Conservation (phyloP, 352 stramenopile genomes). For the Phytophthora sp. region DNA sequence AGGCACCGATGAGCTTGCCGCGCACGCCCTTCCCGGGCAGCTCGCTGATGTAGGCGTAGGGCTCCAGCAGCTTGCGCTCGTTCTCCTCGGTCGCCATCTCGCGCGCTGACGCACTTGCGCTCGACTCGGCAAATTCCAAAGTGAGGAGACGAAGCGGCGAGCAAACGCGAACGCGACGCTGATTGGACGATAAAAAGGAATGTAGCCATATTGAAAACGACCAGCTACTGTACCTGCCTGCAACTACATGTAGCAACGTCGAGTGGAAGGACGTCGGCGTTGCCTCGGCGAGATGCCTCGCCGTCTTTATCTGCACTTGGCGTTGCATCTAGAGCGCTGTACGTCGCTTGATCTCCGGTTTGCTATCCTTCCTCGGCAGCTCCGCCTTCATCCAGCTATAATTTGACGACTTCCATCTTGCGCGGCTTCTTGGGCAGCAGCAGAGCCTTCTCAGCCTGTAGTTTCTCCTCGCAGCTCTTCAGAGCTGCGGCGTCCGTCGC, state of each 20-base stretch:
- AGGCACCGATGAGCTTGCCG: constrained; percentile 88
- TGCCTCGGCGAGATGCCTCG: no score
- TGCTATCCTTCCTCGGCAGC: no score
- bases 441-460: constrained; percentile 26
- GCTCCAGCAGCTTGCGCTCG: constrained; percentile 79
- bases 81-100: constrained; percentile 35
- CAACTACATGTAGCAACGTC: no score
- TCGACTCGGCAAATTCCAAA: no score
- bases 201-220: constrained; percentile 5
- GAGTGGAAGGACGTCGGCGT: no score
- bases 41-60: constrained; percentile 88
- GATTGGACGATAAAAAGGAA: constrained; percentile 7
- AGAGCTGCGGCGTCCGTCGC: constrained; percentile 25
- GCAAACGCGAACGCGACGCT: no score
- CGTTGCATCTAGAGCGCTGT: no score
- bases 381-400: constrained; percentile 21
- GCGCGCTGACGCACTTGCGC: constrained; percentile 1
- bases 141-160: no score
- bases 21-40: constrained; percentile 92
- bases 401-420: constrained; percentile 49
- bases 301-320: no score
- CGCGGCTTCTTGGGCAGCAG: constrained; percentile 26
- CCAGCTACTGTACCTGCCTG: no score
- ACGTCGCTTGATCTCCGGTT: constrained; percentile 1
- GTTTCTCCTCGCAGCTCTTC: constrained; percentile 23